Conservation (phyloP, 106 monocot species). For the Narthecium ossifragum region DNA sequence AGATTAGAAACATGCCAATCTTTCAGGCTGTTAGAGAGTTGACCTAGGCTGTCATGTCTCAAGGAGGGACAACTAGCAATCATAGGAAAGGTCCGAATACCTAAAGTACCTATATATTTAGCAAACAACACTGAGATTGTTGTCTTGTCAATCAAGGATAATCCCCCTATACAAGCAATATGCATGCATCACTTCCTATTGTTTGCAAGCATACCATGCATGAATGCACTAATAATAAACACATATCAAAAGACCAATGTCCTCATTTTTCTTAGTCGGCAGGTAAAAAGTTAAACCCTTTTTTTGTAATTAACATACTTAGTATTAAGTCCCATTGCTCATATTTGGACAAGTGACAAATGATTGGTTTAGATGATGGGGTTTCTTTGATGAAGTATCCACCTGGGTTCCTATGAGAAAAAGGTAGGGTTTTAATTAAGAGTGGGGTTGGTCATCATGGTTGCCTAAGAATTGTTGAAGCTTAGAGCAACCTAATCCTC, state of each 20-base stretch:
- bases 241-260: slow-evolving; percentile 1
- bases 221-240: not conserved
- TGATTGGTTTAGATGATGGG: not conserved
- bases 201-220: slow-evolving; percentile 3
- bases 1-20: not conserved
- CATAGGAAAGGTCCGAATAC: slow-evolving; percentile 3
- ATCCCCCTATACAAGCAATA: slow-evolving; percentile 8
- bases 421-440: not conserved
- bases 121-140: slow-evolving; percentile 2
- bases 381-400: not conserved
- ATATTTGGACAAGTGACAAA: not conserved
- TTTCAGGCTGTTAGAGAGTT: slow-evolving; percentile 10
- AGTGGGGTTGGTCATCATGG: slow-evolving; percentile 8
- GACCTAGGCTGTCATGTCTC: slow-evolving; percentile 8
- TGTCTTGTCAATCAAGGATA: slow-evolving; percentile 8
- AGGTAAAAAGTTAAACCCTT: slow-evolving; percentile 23
- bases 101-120: not conserved
- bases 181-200: slow-evolving; percentile 9
- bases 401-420: not conserved
- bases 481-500: slow-evolving; percentile 18
- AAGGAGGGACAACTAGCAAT: not conserved
- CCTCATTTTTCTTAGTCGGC: slow-evolving; percentile 18
- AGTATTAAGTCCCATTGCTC: not conserved
- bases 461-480: slow-evolving; percentile 5
- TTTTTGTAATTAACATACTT: slow-evolving; percentile 22